A percentile compares a stretch with the other conserved stretches of the same genome.
Evolutionary conservation across 2,329 filamentous ascomycete species (phyloP).

Genomic region (Colletotrichum destructivum): DNA sequence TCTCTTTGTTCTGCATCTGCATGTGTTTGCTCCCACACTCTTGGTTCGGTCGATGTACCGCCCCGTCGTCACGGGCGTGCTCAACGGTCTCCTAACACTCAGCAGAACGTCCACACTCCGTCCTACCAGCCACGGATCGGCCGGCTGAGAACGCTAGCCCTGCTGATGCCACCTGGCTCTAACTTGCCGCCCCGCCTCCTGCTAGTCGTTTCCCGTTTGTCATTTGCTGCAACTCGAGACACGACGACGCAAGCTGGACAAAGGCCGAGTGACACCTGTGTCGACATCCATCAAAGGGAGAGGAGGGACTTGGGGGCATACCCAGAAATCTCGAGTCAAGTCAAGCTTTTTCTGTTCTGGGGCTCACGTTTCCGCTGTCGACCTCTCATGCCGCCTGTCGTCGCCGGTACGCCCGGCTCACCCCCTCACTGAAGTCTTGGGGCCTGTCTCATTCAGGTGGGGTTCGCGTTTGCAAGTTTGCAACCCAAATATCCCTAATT

Average conservation of each 20-base stretch:
- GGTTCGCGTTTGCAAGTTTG: too few species aligned
- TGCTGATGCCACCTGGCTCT: background rate
- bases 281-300: background rate
- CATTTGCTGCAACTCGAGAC: background rate
- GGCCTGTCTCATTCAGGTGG: background rate
- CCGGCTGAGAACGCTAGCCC: background rate
- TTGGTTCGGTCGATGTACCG: too few species aligned
- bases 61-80: background rate
- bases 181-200: background rate
- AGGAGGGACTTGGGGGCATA: background rate
- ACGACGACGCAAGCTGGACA: background rate
- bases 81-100: background rate
- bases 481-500: too few species aligned
- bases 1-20: background rate
- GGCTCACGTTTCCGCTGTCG: background rate
- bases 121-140: background rate
- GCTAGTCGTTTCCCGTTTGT: background rate
- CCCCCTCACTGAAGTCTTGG: too few species aligned
- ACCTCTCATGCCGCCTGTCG: background rate
- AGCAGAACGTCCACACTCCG: background rate
- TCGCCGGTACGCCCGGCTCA: background rate
- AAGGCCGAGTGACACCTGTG: background rate
- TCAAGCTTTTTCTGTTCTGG: conserved; percentile 4
- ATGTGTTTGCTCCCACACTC: background rate
- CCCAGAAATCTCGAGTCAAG: conserved; percentile 3